A percentile compares a stretch with the other conserved stretches of the same genome.
Conservation (phyloP, 306 rosid species). For the Myrica gale region DNA sequence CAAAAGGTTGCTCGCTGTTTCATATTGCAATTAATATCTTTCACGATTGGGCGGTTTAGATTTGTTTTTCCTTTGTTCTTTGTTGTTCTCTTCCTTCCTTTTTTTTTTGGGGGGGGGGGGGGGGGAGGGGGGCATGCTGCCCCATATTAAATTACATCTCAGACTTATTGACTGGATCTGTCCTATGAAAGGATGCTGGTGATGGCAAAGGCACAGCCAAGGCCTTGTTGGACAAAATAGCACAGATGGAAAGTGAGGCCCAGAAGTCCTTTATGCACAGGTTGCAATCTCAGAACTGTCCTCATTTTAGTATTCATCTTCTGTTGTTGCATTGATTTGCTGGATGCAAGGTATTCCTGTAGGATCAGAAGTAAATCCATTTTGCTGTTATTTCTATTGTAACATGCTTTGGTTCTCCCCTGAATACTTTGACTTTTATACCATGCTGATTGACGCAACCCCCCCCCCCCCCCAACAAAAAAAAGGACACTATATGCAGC, state of each 20-base stretch:
- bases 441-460: not conserved
- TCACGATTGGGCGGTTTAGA: conserved; percentile 21
- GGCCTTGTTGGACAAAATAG: conserved; percentile 74
- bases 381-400: conserved; percentile 18
- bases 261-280: conserved; percentile 97
- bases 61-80: not conserved
- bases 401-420: conserved; percentile 3
- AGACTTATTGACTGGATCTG: conserved; percentile 29
- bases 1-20: conserved; percentile 58
- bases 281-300: conserved; percentile 45
- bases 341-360: conserved; percentile 12
- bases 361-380: conserved; percentile 16
- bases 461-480: not conserved
- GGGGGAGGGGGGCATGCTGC: not conserved
- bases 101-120: not conserved
- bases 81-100: not conserved
- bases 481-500: not conserved
- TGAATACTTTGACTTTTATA: not conserved
- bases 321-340: conserved; percentile 9
- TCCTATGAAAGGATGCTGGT: conserved; percentile 53
- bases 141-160: conserved; percentile 20
- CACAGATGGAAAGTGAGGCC: conserved; percentile 77
- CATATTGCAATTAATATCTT: conserved; percentile 21
- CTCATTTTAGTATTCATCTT: conserved; percentile 9
- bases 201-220: conserved; percentile 83